A percentile compares a stretch with the other conserved stretches of the same genome.
Evolutionary conservation across 139 green algal species (phyloP).

Genomic region (Astrephomene gubernaculifera): DNA sequence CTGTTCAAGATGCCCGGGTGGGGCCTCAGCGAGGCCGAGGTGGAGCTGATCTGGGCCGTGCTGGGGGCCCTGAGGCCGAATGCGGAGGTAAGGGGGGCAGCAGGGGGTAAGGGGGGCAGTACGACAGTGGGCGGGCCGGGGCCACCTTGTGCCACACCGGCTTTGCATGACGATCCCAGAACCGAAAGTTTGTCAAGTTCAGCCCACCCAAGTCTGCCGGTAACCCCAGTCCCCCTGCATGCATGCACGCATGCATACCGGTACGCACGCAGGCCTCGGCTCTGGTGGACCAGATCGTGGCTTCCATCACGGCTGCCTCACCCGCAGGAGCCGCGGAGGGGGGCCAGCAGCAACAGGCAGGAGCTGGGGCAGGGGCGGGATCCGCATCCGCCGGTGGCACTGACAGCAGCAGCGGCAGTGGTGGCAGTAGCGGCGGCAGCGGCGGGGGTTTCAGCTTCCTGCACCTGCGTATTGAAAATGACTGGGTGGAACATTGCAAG

Average conservation of each 20-base stretch:
- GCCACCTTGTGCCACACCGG: not conserved
- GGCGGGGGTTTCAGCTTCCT: constrained; percentile 45
- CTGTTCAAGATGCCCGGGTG: constrained; percentile 27
- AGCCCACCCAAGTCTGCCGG: not conserved
- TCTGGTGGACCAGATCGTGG: not conserved
- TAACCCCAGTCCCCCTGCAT: not conserved
- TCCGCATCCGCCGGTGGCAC: not conserved
- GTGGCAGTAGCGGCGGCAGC: not conserved
- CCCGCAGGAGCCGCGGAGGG: no score
- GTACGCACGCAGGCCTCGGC: not conserved
- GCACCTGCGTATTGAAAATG: constrained; percentile 55
- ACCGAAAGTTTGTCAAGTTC: not conserved
- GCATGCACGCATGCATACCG: no score
- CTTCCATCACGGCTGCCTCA: not conserved
- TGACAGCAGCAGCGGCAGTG: not conserved
- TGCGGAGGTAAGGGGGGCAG: not conserved
- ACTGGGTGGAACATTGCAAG: constrained; percentile 58
- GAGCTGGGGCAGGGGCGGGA: not conserved
- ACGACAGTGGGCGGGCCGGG: not conserved
- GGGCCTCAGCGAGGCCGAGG: constrained; percentile 3
- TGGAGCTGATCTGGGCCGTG: constrained; percentile 44
- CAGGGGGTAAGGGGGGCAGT: not conserved
- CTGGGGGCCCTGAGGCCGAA: constrained; percentile 46
- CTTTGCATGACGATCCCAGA: not conserved
- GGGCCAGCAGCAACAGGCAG: no score